Conservation (phyloP, 495 filamentous ascomycete genomes). For the Trichoderma virens region DNA sequence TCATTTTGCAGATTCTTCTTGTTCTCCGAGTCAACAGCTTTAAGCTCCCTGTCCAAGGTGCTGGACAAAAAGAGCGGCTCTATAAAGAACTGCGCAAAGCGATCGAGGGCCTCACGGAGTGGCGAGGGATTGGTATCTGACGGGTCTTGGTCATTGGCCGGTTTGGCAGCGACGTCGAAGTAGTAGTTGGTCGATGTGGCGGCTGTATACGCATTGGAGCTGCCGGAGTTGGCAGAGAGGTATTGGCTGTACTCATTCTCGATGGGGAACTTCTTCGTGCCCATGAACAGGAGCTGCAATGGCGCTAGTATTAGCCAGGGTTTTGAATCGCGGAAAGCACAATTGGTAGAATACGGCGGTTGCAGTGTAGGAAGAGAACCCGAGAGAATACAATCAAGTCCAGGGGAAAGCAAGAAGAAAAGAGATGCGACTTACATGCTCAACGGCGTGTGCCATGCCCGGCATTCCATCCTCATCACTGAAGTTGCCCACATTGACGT, state of each 20-base stretch:
- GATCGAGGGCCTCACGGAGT: conserved; percentile 82
- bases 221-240: conserved; percentile 77
- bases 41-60: conserved; percentile 85
- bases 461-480: conserved; percentile 86
- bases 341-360: background rate
- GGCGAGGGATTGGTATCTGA: conserved; percentile 56
- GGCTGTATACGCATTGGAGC: conserved; percentile 92
- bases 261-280: conserved; percentile 92
- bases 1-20: conserved; percentile 99
- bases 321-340: background rate
- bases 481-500: conserved; percentile 94
- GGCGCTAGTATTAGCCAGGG: conserved; percentile 9
- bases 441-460: conserved; percentile 87
- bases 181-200: conserved; percentile 95
- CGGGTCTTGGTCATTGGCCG: conserved; percentile 44
- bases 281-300: conserved; percentile 88
- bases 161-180: conserved; percentile 83
- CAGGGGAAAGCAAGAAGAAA: background rate
- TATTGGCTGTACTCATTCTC: conserved; percentile 97
- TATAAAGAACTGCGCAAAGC: conserved; percentile 98
- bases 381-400: too few relatives aligned
- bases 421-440: conserved; percentile 40
- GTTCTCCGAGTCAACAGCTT: conserved; percentile 95
- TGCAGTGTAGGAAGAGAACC: background rate
- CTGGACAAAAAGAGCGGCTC: conserved; percentile 82